These are phyloP conservation scores for Ensete ventricosum DNA, from an alignment of 176 grass and related monocot species.

Conservation along the genomic window DNA sequence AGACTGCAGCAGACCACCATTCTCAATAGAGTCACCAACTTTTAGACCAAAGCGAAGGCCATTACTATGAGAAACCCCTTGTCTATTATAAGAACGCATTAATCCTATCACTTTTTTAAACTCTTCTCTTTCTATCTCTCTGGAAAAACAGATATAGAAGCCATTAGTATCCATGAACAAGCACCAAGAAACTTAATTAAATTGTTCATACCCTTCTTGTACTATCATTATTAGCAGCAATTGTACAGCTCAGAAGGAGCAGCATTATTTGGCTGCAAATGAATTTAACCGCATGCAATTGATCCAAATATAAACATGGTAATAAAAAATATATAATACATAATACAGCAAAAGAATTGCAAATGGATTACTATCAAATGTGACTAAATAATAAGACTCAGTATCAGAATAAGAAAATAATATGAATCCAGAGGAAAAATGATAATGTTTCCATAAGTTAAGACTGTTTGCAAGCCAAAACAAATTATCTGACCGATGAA, in stretches of 20 bases:
- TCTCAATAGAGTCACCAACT: conserved; percentile 50
- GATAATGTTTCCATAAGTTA: no score
- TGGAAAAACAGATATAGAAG: conserved; percentile 28
- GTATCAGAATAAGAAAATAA: no score
- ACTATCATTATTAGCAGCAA: conserved; percentile 47
- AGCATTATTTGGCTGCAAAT: conserved; percentile 54
- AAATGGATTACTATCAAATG: no score
- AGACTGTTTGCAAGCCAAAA: no score
- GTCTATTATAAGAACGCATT: conserved; percentile 80
- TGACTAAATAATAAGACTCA: no score
- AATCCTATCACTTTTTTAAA: conserved; percentile 85
- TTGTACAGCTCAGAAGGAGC: conserved; percentile 39
- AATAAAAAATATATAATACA: conserved; percentile 11
- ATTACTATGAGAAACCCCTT: conserved; percentile 66
- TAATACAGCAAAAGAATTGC: no score
- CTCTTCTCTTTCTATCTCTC: conserved; percentile 86
- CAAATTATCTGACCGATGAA: no score
- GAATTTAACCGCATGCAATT: conserved; percentile 67
- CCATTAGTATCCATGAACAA: conserved; percentile 27
- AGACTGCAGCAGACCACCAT: conserved; percentile 65
- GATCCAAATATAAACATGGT: conserved; percentile 35
- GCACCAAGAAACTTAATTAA: conserved; percentile 19
- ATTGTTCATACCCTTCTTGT: conserved; percentile 63
- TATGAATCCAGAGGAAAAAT: no score
- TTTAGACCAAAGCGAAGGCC: conserved; percentile 71